Evolutionary conservation across 768 basidiomycete species (phyloP).

Genomic region (Chlorophyllum brunneum): DNA sequence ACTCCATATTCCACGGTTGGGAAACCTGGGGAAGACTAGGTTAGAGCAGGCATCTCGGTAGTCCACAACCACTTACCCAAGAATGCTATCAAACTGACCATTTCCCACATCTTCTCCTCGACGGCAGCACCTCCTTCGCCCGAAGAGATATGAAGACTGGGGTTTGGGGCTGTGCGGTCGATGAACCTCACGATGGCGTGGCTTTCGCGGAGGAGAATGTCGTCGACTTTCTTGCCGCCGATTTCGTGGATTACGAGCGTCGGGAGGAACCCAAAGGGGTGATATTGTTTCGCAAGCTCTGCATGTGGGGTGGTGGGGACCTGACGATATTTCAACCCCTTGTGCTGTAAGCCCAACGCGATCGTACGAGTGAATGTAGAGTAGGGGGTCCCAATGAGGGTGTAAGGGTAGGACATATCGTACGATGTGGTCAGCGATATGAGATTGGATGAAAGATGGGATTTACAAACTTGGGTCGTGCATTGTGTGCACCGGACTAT

Average conservation of each 20-base stretch:
- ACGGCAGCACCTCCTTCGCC: constrained; percentile 16
- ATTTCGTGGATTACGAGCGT: constrained; percentile 26
- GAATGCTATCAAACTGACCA: constrained; percentile 27
- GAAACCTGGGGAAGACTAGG: constrained; percentile 20
- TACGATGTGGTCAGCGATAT: not conserved
- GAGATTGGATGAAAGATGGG: not conserved
- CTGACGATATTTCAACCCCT: constrained; percentile 24
- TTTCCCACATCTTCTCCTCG: constrained; percentile 32
- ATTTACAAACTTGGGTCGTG: no score
- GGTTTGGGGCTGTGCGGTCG: constrained; percentile 26
- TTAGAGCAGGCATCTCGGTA: not conserved
- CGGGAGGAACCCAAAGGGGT: constrained; percentile 30
- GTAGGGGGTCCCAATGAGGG: constrained; percentile 29
- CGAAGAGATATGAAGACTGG: constrained; percentile 21
- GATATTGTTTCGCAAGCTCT: constrained; percentile 19
- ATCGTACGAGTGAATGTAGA: constrained; percentile 33
- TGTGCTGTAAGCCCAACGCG: constrained; percentile 26
- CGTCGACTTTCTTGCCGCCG: constrained; percentile 18
- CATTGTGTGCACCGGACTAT: no score
- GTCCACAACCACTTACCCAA: constrained; percentile 20
- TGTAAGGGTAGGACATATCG: constrained; percentile 16
- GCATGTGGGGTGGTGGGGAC: constrained; percentile 19
- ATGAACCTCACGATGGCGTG: constrained; percentile 30
- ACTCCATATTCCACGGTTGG: constrained; percentile 25
- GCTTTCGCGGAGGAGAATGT: constrained; percentile 26